Evolutionary conservation across 768 basidiomycete species (phyloP), one percentile per base, ranked within the genome.

Genomic region (Mycena chlorophos): DNA sequence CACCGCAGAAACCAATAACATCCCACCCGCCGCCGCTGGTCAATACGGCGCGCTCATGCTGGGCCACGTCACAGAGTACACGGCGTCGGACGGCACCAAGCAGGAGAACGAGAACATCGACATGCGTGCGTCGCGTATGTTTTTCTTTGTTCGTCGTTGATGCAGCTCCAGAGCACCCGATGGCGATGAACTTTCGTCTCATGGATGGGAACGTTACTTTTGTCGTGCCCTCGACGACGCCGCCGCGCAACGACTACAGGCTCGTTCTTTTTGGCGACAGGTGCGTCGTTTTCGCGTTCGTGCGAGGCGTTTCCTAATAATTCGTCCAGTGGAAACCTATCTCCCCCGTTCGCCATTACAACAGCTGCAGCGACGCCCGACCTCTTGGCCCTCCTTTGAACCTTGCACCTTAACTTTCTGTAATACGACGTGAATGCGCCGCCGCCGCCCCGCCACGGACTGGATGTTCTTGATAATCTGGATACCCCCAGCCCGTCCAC

Each of bases 21-120:
- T 47, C 48, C 25, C 42, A 30, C 39, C 42, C 30, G 17, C n/a
- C 23, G 12, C 31, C 16, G 25, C 20, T 46, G 71, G 72, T 31
- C 67, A 68, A 27, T 70, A 65, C 3, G 71, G 81, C 19, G 23
- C 63, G 25, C 57, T 84, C 38, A 49, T 83, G 6, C 69, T 85
- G 46, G 83, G 83, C 17, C 67, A 66, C 56, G 19, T 55, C 5
- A 49, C 13, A 60, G 62, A 43, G 49, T 64, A 29, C 38, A 23
- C 42, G 56, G 54, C 47, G 31, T n/a, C 5, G 20, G 19, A 52
- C 1, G 56, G 56, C 6, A 3, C 31, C 3, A 16, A 14, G 2
- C n/a, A 17, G 13, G 19, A 14, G 10, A 79, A 75, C 51, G 82
- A 84, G 58, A 74, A 84, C 60, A 63, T 83, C 62, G 72, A 83